A percentile compares a stretch with the other conserved stretches of the same genome.
Conservation (phyloP, 108 stramenopile species). For the Nannochloropsis granulata region DNA sequence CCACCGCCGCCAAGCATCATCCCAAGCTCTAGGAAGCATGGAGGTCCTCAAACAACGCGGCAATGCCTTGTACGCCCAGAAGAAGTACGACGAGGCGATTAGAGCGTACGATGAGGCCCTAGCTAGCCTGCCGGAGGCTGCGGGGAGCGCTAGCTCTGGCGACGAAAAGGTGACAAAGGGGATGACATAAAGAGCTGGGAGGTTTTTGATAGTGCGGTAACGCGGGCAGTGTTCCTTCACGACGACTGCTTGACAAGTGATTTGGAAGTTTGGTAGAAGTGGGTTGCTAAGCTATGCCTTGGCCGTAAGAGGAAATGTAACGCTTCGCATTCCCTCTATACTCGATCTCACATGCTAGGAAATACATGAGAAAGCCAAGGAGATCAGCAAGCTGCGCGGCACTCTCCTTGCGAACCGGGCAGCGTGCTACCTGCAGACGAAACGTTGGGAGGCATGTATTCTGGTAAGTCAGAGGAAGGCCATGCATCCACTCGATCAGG, state of each 20-base stretch:
- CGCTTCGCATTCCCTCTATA: too few relatives aligned
- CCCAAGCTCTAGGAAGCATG: too few relatives aligned
- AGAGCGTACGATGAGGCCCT: not conserved
- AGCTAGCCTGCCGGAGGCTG: not conserved
- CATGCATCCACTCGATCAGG: too few relatives aligned
- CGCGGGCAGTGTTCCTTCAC: too few relatives aligned
- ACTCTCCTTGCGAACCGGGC: not conserved
- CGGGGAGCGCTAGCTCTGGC: not conserved
- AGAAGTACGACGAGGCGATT: not conserved
- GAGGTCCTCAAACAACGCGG: not conserved
- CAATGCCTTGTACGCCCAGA: not conserved
- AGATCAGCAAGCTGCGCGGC: not conserved
- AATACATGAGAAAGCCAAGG: not conserved
- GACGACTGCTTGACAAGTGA: too few relatives aligned
- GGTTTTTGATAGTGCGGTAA: too few relatives aligned
- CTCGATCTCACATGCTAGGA: not conserved
- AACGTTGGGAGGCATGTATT: not conserved
- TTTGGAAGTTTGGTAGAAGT: too few relatives aligned
- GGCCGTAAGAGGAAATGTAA: too few relatives aligned
- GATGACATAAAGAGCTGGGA: not conserved
- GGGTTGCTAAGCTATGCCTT: too few relatives aligned
- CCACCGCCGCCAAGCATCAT: too few relatives aligned
- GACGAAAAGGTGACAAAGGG: not conserved
- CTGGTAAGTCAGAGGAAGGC: not conserved
- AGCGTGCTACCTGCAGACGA: not conserved